phyloP scores from a whole-genome alignment of 768 basidiomycete genomes.

The Crepidotus variabilis region DNA sequence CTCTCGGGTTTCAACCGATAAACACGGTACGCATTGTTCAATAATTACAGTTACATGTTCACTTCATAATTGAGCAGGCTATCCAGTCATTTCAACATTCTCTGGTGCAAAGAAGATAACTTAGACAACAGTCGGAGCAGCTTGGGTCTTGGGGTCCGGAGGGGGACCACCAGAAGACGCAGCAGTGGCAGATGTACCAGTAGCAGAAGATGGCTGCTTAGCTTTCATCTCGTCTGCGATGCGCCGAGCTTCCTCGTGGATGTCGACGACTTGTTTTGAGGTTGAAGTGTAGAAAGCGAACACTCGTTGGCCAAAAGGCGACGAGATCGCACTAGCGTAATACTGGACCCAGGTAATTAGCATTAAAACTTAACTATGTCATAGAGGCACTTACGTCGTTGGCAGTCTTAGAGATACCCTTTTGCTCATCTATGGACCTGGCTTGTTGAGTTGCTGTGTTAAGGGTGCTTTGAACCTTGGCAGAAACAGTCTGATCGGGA shows the following conservation, averaged over 20 bases:
- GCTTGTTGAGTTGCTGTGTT: slow-evolving; percentile 65
- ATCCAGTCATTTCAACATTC: neutral
- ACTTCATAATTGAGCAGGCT: neutral
- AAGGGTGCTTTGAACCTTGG: slow-evolving; percentile 63
- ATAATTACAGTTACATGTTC: neutral
- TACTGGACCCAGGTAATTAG: slow-evolving; percentile 44
- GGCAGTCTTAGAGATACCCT: slow-evolving; percentile 68
- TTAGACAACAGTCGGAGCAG: slow-evolving; percentile 15
- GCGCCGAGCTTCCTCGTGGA: slow-evolving; percentile 89
- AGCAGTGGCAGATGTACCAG: slow-evolving; percentile 9
- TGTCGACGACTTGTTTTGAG: slow-evolving; percentile 84
- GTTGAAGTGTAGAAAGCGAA: slow-evolving; percentile 82
- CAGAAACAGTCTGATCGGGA: slow-evolving; percentile 76
- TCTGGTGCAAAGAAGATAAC: neutral
- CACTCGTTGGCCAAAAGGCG: slow-evolving; percentile 75
- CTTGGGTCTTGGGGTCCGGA: slow-evolving; percentile 12
- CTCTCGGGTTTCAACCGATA: too few relatives aligned
- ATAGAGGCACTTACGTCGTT: slow-evolving; percentile 46
- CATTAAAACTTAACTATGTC: neutral
- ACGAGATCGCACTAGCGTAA: slow-evolving; percentile 72
- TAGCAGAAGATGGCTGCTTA: slow-evolving; percentile 11
- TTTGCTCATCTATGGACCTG: slow-evolving; percentile 76
- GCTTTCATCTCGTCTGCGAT: slow-evolving; percentile 64
- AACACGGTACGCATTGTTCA: too few relatives aligned
- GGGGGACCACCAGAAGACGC: neutral